Conservation (phyloP, 257 asterid species). For the Solanum arcanum region DNA sequence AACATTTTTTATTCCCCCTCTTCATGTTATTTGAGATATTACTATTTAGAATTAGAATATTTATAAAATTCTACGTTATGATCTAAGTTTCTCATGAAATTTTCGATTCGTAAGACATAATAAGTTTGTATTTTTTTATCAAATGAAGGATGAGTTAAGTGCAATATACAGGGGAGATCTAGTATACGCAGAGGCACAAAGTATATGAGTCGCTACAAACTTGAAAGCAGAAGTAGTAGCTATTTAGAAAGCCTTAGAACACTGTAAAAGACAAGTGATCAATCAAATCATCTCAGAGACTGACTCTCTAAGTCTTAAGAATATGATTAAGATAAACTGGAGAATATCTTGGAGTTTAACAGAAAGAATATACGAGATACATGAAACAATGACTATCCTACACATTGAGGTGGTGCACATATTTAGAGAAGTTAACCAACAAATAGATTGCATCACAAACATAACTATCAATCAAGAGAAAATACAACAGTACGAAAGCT, state of each 20-base stretch:
- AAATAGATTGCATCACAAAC: background rate
- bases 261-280: background rate
- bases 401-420: background rate
- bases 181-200: background rate
- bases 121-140: background rate
- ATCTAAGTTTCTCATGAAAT: background rate
- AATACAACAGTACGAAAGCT: background rate
- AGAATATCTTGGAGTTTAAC: background rate
- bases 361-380: background rate
- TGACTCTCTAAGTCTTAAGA: background rate
- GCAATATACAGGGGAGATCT: background rate
- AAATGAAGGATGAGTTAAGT: background rate
- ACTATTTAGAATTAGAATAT: background rate
- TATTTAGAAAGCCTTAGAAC: background rate
- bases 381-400: background rate
- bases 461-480: background rate
- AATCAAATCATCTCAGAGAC: background rate
- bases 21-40: background rate
- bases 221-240: background rate
- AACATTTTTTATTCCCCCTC: background rate
- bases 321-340: background rate
- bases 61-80: background rate
- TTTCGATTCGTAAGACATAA: too few relatives aligned
- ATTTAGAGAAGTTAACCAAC: background rate
- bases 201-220: background rate